These are phyloP conservation scores for Microbotryum intermedium DNA, from an alignment of 1,284 basidiomycete species.

Conservation along the genomic window DNA sequence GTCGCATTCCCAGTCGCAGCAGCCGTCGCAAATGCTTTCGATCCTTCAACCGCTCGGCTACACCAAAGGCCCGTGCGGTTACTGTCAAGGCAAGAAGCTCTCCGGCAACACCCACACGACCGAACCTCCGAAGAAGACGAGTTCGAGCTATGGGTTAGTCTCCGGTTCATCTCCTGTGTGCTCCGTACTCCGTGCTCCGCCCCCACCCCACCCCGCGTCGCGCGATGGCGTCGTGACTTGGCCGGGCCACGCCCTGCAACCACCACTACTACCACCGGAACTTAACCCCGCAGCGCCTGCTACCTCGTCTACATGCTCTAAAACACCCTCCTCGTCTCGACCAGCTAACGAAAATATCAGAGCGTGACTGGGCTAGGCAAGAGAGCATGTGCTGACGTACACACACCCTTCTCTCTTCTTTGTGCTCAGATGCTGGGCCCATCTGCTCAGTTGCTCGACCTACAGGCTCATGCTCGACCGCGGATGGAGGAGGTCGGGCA, in stretches of 20 bases:
- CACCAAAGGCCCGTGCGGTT: conserved; percentile 16
- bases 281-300: too few relatives aligned
- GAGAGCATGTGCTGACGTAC: not conserved
- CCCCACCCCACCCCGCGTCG: not conserved
- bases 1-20: not conserved
- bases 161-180: not conserved
- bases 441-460: conserved; percentile 33
- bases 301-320: not conserved
- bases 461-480: conserved; percentile 61
- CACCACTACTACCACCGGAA: too few relatives aligned
- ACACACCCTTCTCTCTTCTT: too few relatives aligned
- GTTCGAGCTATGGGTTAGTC: conserved; percentile 24
- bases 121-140: conserved; percentile 4
- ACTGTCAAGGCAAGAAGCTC: conserved; percentile 18
- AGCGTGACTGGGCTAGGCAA: too few relatives aligned
- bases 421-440: conserved; percentile 21
- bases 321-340: not conserved
- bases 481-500: conserved; percentile 53
- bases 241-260: not conserved
- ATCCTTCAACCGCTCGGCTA: conserved; percentile 27
- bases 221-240: not conserved
- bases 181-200: not conserved
- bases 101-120: not conserved
- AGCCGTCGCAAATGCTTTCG: conserved; percentile 4
- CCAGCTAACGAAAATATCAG: not conserved